phyloP scores from a whole-genome alignment of 176 grass and related monocot species.

The Secale cereale region DNA sequence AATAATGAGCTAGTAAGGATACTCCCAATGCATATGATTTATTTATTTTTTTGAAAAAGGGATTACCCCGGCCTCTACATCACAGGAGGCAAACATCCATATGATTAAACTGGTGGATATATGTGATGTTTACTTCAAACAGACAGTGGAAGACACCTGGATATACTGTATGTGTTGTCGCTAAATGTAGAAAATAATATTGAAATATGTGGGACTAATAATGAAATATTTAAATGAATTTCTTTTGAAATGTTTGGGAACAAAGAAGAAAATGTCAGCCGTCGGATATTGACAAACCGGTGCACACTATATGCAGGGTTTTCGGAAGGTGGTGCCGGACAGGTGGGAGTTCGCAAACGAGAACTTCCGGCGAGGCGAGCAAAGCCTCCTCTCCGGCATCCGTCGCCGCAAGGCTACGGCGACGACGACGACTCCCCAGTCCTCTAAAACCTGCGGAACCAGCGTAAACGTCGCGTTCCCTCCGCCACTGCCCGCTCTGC shows the following conservation, averaged over 20 bases:
- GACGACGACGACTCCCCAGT: neutral
- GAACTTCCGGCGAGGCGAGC: conserved; percentile 72
- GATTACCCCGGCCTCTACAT: no score
- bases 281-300: no score
- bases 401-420: conserved; percentile 46
- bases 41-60: neutral
- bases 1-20: neutral
- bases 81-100: no score
- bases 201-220: neutral
- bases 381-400: conserved; percentile 57
- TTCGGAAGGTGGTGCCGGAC: conserved; percentile 81
- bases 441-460: conserved; percentile 25
- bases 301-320: conserved; percentile 39
- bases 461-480: conserved; percentile 26
- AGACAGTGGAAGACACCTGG: neutral
- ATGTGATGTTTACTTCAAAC: neutral
- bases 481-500: conserved; percentile 25
- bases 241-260: no score
- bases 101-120: neutral
- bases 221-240: no score
- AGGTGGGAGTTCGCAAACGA: conserved; percentile 94
- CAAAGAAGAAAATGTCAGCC: no score
- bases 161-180: no score
- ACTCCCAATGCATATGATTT: neutral
- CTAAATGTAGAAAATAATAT: no score